Conservation (phyloP, 768 basidiomycete genomes). For the Termitomyces sp. region DNA sequence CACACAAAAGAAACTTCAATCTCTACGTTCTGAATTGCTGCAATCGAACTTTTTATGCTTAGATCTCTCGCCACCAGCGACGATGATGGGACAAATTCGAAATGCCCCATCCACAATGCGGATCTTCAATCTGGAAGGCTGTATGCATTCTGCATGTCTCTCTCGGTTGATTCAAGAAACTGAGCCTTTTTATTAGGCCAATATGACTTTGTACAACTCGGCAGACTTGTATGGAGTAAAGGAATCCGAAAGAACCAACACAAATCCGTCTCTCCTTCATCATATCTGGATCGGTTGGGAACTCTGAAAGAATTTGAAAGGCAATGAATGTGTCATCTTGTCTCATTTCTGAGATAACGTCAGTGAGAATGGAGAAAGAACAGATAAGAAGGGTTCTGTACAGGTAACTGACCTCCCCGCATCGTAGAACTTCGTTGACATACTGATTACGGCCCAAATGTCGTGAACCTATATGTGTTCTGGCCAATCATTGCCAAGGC, state of each 20-base stretch:
- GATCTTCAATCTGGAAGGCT: background rate
- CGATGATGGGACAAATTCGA: background rate
- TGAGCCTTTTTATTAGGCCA: background rate
- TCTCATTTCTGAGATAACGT: background rate
- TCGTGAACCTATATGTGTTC: background rate
- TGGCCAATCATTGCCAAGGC: background rate
- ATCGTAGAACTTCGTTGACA: background rate
- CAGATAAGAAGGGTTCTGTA: background rate
- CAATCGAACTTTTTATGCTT: background rate
- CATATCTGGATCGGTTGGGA: background rate
- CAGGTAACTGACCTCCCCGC: background rate
- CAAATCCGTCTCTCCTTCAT: background rate
- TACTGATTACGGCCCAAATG: background rate
- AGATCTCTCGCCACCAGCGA: background rate
- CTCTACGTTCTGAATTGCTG: background rate
- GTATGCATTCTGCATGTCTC: background rate
- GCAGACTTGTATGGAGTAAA: background rate
- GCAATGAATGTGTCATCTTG: background rate
- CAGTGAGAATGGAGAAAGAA: background rate
- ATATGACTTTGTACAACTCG: background rate
- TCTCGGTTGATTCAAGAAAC: background rate
- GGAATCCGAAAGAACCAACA: background rate
- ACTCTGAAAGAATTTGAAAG: background rate
- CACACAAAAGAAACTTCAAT: background rate
- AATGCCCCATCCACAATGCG: background rate